Evolutionary conservation across 352 stramenopile genomes (phyloP), one percentile per base, ranked within the genome.

Genomic region (Pythium inflatum): DNA sequence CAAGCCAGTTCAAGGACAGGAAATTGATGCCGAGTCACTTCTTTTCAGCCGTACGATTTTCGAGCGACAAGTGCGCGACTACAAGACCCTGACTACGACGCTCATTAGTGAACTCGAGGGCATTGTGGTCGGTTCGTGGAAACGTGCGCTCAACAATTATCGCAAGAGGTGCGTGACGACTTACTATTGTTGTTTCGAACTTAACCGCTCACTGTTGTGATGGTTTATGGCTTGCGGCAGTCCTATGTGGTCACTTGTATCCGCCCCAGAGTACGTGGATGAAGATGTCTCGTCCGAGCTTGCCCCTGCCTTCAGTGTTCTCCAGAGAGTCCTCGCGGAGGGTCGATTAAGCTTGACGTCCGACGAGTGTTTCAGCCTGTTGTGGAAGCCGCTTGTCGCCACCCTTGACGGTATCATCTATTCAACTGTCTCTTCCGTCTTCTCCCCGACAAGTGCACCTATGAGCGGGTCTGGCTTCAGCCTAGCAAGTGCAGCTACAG

Each of bases 31-130:
- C 25, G 80, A 91, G 51, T 66, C 70, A 34, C 56, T 87, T 56
- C 58, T 92, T 5, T 91, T 93, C 64, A 83, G 78, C 45, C 79
- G 85, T 65, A 87, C 82, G n/a, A 88, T 90, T 45, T 93, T 91
- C 66, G 85, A 93, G 68, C 74, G 73, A 11, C 81, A 89, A 55
- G 76, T 89, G 50, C 53, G 46, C 1, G 76, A 89, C 24, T 77
- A 88, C 30, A 84, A 77, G 45, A 55, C 61, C 1, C 62, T 90
- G 3, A 68, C 69, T 3, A 63, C 65, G 25, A 68, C 65, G 7
- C 45, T 89, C 30, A 62, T 91, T 5, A 53, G 78, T 14, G 70
- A 58, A 28, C 41, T 62, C 11, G 75, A 74, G 31, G 57, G 75
- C 20, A 58, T 60, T 5, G 3, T 90, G 13, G 38, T 84, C 24